phyloP scores from a whole-genome alignment of 1,139 yeast genomes.

The Sugiyamaella neomexicana region DNA sequence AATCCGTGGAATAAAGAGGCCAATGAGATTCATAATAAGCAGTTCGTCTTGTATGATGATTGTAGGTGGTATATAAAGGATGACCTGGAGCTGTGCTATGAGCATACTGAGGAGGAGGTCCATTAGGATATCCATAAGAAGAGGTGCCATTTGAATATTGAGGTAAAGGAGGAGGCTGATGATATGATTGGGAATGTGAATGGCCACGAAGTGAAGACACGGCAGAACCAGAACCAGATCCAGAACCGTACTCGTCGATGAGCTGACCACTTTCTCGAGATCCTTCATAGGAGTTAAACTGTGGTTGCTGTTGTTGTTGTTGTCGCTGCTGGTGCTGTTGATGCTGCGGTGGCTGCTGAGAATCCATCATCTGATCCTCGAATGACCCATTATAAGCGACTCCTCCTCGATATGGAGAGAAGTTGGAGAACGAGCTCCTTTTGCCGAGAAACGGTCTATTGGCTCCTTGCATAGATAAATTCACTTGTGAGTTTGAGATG shows the following conservation, averaged over 20 bases:
- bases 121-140: not conserved
- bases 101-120: not conserved
- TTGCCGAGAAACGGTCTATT: slow-evolving; percentile 28
- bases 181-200: slow-evolving; percentile 10
- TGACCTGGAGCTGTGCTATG: slow-evolving; percentile 5
- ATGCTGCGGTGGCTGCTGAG: slow-evolving; percentile 22
- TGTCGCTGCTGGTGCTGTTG: slow-evolving; percentile 1
- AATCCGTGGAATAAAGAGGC: slow-evolving; percentile 68
- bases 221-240: not conserved
- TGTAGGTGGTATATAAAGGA: slow-evolving; percentile 2
- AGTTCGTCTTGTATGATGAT: slow-evolving; percentile 40
- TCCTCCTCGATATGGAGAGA: slow-evolving; percentile 19
- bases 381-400: slow-evolving; percentile 4
- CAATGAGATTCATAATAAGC: slow-evolving; percentile 60
- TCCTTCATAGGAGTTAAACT: slow-evolving; percentile 17
- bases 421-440: slow-evolving; percentile 32
- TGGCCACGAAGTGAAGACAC: slow-evolving; percentile 5
- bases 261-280: not conserved
- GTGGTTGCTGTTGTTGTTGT: slow-evolving; percentile 24
- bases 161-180: not conserved
- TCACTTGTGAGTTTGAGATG: no score
- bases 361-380: slow-evolving; percentile 3
- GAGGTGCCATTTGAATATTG: slow-evolving; percentile 6
- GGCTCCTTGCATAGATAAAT: slow-evolving; percentile 16
- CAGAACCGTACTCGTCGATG: not conserved